Conservation (phyloP, 805 yeast genomes). For the Dipodascus albidus region DNA sequence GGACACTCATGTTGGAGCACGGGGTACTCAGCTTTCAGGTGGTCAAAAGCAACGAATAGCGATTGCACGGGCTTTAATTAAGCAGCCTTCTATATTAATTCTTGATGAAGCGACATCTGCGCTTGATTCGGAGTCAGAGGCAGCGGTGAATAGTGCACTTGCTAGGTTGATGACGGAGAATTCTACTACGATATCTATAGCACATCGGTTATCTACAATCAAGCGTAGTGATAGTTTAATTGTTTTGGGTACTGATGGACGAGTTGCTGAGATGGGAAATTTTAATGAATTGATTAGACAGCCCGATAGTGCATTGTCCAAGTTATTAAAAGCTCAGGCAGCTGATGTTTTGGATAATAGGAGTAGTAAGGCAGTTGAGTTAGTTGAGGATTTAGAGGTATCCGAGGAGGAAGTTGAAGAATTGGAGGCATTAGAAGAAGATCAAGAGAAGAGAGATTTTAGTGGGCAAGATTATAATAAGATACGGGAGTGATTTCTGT, state of each 20-base stretch:
- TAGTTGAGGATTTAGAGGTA: constrained; percentile 2
- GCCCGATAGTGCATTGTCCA: constrained; percentile 35
- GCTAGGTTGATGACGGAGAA: constrained; percentile 41
- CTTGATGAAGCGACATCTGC: constrained; percentile 95
- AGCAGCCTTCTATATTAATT: constrained; percentile 69
- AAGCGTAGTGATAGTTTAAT: constrained; percentile 70
- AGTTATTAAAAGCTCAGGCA: constrained; percentile 26
- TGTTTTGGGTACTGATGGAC: constrained; percentile 64
- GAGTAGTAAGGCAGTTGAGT: constrained; percentile 6
- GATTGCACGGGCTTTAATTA: constrained; percentile 72
- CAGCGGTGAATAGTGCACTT: constrained; percentile 68
- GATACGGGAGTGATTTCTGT: too few species aligned
- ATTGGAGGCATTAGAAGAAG: constrained; percentile 21
- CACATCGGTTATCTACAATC: constrained; percentile 84
- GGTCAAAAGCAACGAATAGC: constrained; percentile 94
- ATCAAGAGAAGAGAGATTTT: constrained; percentile 18
- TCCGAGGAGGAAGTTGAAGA: constrained; percentile 17
- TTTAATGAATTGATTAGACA: constrained; percentile 41
- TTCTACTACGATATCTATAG: constrained; percentile 69
- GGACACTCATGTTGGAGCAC: constrained; percentile 74
- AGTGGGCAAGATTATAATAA: constrained; percentile 16
- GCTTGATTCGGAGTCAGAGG: constrained; percentile 78
- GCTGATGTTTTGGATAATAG: constrained; percentile 3
- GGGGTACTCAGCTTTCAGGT: constrained; percentile 83
- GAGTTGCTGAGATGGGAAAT: constrained; percentile 60